Percentiles rank a stretch among this genome's conserved stretches.
These are phyloP conservation scores for Pichia sp. DNA, from an alignment of 1,139 yeast genomes.

Conservation along the genomic window DNA sequence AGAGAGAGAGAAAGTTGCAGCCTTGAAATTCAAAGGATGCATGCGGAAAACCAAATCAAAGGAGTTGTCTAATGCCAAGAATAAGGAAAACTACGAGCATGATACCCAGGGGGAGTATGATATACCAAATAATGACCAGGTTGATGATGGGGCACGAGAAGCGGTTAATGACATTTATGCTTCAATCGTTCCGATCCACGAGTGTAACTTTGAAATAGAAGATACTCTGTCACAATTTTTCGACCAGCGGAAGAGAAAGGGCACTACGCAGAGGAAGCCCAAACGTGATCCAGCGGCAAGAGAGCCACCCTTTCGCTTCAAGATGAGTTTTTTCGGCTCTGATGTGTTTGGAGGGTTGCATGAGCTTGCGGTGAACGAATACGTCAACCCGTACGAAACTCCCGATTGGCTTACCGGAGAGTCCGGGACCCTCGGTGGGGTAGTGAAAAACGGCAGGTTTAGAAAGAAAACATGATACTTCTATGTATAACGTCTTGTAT, in stretches of 20 bases:
- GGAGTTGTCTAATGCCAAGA: constrained; percentile 34
- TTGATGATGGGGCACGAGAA: constrained; percentile 10
- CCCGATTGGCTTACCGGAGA: constrained; percentile 86
- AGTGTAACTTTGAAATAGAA: constrained; percentile 41
- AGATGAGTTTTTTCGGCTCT: constrained; percentile 56
- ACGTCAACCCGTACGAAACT: constrained; percentile 48
- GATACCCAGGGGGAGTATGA: constrained; percentile 26
- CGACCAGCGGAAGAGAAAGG: neutral
- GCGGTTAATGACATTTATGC: constrained; percentile 36
- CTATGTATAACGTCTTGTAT: neutral
- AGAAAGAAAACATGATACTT: neutral
- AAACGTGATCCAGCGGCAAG: neutral
- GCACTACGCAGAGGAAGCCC: constrained; percentile 5
- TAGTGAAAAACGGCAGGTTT: constrained; percentile 2
- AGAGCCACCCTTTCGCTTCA: constrained; percentile 34
- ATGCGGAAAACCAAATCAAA: constrained; percentile 31
- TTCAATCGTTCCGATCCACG: constrained; percentile 54
- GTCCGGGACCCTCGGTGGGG: constrained; percentile 8
- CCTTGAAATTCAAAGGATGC: constrained; percentile 56
- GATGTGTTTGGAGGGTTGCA: constrained; percentile 82
- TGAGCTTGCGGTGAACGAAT: constrained; percentile 55
- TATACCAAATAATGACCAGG: constrained; percentile 25
- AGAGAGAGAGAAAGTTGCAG: constrained; percentile 40
- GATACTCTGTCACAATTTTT: constrained; percentile 4
- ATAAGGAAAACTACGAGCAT: neutral